A percentile compares a stretch with the other conserved stretches of the same genome.
phyloP scores from a whole-genome alignment of 2,329 filamentous ascomycete species.

The Hymenotorrendiella dingleyae region DNA sequence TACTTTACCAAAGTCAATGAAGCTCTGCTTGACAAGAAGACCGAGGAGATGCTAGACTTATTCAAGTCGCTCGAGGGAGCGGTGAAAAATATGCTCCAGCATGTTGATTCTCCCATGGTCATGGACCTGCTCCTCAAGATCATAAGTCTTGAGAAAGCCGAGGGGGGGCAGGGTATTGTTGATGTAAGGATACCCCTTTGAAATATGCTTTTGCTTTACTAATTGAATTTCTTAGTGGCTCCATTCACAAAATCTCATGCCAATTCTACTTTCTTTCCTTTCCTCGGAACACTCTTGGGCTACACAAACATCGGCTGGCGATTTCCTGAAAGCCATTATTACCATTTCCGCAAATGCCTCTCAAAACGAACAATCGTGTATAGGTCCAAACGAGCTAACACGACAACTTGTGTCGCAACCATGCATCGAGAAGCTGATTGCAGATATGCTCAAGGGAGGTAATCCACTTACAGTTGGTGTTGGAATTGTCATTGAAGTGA shows the following conservation, averaged over 20 bases:
- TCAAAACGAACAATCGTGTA: constrained; percentile 97
- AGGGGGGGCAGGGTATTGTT: constrained; percentile 86
- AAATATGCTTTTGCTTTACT: too few relatives aligned
- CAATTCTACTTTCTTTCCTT: constrained; percentile 78
- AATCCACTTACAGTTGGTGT: constrained; percentile 95
- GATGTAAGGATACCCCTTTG: too few relatives aligned
- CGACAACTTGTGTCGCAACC: constrained; percentile 84
- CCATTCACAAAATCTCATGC: constrained; percentile 81
- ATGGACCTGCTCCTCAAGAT: constrained; percentile 98
- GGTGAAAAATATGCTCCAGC: constrained; percentile 77
- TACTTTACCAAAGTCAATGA: constrained; percentile 99
- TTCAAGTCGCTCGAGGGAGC: constrained; percentile 79
- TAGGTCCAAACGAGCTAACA: constrained; percentile 94
- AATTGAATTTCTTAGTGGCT: too few relatives aligned
- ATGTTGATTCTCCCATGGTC: constrained; percentile 95
- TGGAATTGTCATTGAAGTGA: constrained; percentile 96
- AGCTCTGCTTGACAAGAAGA: constrained; percentile 95
- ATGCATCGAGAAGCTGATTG: constrained; percentile 79
- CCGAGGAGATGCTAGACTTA: constrained; percentile 90
- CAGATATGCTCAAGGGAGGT: constrained; percentile 86
- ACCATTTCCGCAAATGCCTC: constrained; percentile 98
- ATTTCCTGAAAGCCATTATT: constrained; percentile 98
- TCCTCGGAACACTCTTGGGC: constrained; percentile 79
- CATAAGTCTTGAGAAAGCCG: constrained; percentile 88
- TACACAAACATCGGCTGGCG: constrained; percentile 91